phyloP scores from a whole-genome alignment of 1,139 yeast species.

The Candida sp. region DNA sequence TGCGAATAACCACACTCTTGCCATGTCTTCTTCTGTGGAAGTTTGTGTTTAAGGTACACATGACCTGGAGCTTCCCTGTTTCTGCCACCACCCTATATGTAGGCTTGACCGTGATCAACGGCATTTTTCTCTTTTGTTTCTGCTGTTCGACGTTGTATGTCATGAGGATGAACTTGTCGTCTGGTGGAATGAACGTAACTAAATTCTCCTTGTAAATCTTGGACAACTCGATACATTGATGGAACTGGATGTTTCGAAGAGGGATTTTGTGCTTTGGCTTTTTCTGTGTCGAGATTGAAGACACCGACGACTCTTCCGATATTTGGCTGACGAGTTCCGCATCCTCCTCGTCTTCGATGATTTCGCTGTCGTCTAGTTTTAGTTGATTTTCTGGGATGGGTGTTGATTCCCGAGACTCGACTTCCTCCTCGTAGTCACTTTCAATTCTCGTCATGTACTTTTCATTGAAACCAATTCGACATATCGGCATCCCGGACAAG shows the following conservation, averaged over 20 bases:
- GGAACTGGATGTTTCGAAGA: constrained; percentile 48
- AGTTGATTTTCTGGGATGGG: constrained; percentile 22
- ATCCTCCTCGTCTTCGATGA: constrained; percentile 21
- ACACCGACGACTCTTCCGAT: background rate
- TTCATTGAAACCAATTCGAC: constrained; percentile 49
- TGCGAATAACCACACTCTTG: constrained; percentile 30
- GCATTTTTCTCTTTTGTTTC: constrained; percentile 35
- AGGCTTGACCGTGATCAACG: constrained; percentile 43
- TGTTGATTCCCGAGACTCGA: background rate
- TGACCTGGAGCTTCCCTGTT: constrained; percentile 34
- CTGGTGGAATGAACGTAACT: constrained; percentile 51
- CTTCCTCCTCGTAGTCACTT: constrained; percentile 18
- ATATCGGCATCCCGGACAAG: constrained; percentile 52
- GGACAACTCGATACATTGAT: constrained; percentile 48
- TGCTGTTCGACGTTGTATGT: constrained; percentile 47
- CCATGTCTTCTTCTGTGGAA: constrained; percentile 42
- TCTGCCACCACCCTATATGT: constrained; percentile 27
- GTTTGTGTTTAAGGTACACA: constrained; percentile 38
- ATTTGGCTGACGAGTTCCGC: background rate
- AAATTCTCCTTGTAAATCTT: constrained; percentile 42
- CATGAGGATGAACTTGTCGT: constrained; percentile 45
- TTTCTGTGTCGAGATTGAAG: background rate
- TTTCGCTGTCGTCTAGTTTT: constrained; percentile 17
- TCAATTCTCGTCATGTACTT: constrained; percentile 32
- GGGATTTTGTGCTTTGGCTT: constrained; percentile 27